Conservation (phyloP, 1,284 basidiomycete genomes). For the Porogramme epimiltina region DNA sequence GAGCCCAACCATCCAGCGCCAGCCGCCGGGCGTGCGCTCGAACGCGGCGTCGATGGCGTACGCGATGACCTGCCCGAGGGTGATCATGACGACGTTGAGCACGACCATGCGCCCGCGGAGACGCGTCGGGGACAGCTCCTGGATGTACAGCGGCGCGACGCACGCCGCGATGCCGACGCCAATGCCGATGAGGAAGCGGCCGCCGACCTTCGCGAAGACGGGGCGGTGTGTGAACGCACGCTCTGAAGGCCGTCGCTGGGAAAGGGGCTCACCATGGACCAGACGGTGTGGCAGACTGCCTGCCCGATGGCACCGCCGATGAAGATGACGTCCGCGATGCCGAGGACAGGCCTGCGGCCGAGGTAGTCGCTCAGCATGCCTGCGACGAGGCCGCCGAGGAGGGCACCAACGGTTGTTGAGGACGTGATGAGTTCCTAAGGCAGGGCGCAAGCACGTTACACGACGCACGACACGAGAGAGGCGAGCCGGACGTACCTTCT, state of each 20-base stretch:
- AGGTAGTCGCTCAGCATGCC: constrained; percentile 74
- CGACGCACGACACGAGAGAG: too few species aligned
- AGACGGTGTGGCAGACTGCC: constrained; percentile 66
- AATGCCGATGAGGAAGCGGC: constrained; percentile 75
- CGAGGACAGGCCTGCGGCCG: constrained; percentile 71
- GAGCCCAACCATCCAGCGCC: constrained; percentile 86
- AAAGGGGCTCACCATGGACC: constrained; percentile 58
- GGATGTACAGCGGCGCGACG: constrained; percentile 82
- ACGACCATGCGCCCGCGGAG: constrained; percentile 79
- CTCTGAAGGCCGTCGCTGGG: not conserved
- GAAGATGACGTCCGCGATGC: constrained; percentile 74
- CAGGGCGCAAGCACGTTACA: not conserved
- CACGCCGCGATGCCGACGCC: constrained; percentile 77
- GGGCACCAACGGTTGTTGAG: constrained; percentile 77
- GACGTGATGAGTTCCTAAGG: constrained; percentile 78
- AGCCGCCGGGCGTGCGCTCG: constrained; percentile 61
- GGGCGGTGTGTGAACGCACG: not conserved
- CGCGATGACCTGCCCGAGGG: constrained; percentile 75
- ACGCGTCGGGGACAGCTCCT: constrained; percentile 78
- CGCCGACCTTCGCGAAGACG: constrained; percentile 51
- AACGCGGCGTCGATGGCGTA: constrained; percentile 81
- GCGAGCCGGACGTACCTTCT: constrained; percentile 52
- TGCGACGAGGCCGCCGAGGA: constrained; percentile 72
- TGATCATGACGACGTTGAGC: constrained; percentile 65
- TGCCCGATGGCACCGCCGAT: constrained; percentile 74